Evolutionary conservation across 1,284 basidiomycete genomes (phyloP), one percentile per base, ranked within the genome.

Genomic region (Fistulinella cinereoalba): DNA sequence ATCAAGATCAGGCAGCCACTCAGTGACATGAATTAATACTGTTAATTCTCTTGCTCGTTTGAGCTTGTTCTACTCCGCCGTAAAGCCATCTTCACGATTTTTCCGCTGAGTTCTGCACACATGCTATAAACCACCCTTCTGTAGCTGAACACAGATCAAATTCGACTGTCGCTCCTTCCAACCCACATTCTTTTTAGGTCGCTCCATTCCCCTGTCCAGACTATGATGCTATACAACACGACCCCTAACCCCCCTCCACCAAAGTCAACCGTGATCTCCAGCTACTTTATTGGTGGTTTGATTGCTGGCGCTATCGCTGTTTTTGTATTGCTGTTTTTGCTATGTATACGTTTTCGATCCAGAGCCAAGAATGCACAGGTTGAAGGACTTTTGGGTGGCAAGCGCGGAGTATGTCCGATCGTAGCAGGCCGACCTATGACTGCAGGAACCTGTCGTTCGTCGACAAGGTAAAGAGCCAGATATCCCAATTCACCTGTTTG

Each of bases 241-340:
- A 25, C n/a, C 18, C 27, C 40, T 29, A 38, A 33, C 13, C 49
- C 12, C n/a, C 40, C 36, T 21, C 8, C 6, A 0, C 18, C 32
- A 34, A 21, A 18, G 9, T 22, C 42, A 23, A n/a, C 25, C n/a
- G 22, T 10, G 10, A 33, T 4, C 29, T n/a, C 24, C n/a, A 16
- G 70, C 23, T 69, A 72, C 53, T 71, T 83, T 42, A 72, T 64
- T 42, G 80, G 76, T 15, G 71, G 79, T 15, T 15, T 60, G 3
- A 19, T 51, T 15, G 55, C 34, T 0, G 50, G 48, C 11, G 22
- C 38, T 16, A 5, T 55, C 27, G 16, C 28, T n/a, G 1, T 50
- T 22, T 12, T 43, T 32, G 39, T 47, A 38, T 69, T 33, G 53
- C 73, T 42, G 47, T 72, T 7, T 51, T 69, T 38, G 64, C 56